Base-by-base conservation (phyloP, 2,329 filamentous ascomycete genomes). In the Paracoccidioides brasiliensis region DNA sequence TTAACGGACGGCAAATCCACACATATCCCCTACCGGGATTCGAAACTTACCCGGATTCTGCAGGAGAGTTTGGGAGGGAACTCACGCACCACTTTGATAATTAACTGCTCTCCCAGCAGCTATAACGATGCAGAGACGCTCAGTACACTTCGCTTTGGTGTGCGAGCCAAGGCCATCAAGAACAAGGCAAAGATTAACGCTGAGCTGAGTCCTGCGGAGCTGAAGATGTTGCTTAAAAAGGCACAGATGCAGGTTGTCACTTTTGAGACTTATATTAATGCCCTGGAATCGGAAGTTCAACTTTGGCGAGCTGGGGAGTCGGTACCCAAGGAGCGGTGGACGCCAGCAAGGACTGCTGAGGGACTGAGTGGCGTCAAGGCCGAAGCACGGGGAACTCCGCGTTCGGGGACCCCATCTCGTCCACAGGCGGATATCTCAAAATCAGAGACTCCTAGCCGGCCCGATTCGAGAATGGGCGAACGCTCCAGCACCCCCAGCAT, bases 141-240 rank as follows among this genome's bases (percentile, higher is more conserved):
- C 51, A 86, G 90, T 61, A 98, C 93, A 0, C 75, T 98, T 58
- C 83, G 90, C 48, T 98, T 97, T 68, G 93, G 93, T 76, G 94
- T 93, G 73, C 80, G 93, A 69, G 93, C 93, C 56, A 98, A 98
- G 78, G 88, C 89, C 0, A 98, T 98, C 77, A 96, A 97, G 85
- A 97, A 97, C 78, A 97, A 97, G 80, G 93, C 93, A 72, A 98
- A 97, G 85, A 86, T 98, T 80, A 98, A 98, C 69, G 90, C 91
- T 48, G 93, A 98, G 72, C 81, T 98, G 65, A 97, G 91, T 66
- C 93, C 93, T 48, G 83, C 90, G 10, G 93, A 98, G 72, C 83
- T 98, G 77, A 98, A 97, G 74, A 80, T 84, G 52, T 80, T 96
- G 66, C 83, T 98, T 69, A 90, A 88, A 74, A 95, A 95, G 73